Conservation (phyloP, 176 grass and related monocot genomes). For the Rhynchospora tenuis region DNA sequence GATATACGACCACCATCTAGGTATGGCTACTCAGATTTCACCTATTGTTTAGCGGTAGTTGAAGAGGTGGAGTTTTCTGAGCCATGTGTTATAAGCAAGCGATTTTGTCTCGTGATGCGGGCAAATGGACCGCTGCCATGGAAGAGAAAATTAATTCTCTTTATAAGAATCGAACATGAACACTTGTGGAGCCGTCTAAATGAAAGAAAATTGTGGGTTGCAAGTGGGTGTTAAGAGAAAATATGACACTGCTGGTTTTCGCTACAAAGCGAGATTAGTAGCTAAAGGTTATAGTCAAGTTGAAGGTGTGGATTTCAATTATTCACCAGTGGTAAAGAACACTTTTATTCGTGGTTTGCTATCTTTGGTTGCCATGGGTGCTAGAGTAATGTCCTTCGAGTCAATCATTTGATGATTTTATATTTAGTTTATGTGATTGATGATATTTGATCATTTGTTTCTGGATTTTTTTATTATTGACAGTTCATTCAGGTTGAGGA, state of each 20-base stretch:
- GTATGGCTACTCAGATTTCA: neutral
- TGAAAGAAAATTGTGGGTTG: conserved; percentile 17
- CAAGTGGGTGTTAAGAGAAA: conserved; percentile 25
- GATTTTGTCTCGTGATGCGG: neutral
- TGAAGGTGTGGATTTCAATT: too few species aligned
- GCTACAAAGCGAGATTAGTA: conserved; percentile 17
- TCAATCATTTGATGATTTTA: too few species aligned
- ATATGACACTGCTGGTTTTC: neutral
- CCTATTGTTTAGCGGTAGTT: neutral
- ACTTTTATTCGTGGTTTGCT: neutral
- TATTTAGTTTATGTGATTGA: too few species aligned
- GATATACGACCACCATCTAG: neutral
- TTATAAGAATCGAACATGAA: conserved; percentile 17
- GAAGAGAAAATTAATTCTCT: conserved; percentile 9
- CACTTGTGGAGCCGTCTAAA: neutral
- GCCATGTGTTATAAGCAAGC: neutral
- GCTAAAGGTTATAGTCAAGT: neutral
- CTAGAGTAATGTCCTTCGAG: too few species aligned
- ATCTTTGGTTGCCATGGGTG: neutral
- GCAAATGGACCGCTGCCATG: neutral
- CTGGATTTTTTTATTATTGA: too few species aligned
- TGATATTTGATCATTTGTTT: too few species aligned
- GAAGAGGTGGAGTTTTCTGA: neutral
- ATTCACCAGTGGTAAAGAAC: neutral
- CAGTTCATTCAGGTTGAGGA: too few species aligned